Base-by-base conservation (phyloP, 768 basidiomycete species). In the Russula emetica region DNA sequence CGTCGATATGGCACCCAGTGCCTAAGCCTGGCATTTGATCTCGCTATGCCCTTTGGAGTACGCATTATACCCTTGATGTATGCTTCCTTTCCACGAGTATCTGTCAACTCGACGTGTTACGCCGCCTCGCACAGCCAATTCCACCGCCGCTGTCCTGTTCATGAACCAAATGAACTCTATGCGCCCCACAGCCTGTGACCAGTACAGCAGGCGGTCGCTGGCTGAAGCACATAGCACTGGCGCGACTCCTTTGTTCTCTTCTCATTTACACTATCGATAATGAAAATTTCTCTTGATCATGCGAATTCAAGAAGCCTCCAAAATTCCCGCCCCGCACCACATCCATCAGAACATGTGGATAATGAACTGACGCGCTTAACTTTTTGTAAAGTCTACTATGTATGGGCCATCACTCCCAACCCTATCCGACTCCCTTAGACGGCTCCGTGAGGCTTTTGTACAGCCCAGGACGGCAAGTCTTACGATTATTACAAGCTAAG, bases 161-260 rank as follows among this genome's bases (percentile, higher is more conserved):
- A 47, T 49, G 47, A 49, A 50, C 14, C 26, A 34, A 63, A 59
- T 52, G 62, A 58, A 44, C 11, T 49, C 34, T 57, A 40, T 38
- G 62, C 57, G 47, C 32, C 38, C n/a, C 40, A 22, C 11, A 40
- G 40, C 62, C 18, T 50, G 56, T 49, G 55, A 34, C 45, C 26
- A 57, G 20, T 28, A 50, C 49, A 50, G 26, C 44, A 28, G 34
- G 36, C 49, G 20, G 30, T 13, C 8, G 38, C 26, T 36, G 18
- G 57, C 16, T 8, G 32, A 14, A 22, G 34, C 32, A n/a, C 34
- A 49, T 22, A 45, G n/a, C 45, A 22, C 45, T 47, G n/a, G n/a
- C 47, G 36, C 49, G 16, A 30, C 22, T 5, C 50, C 28, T 32
- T 52, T 42, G 2, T 42, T 20, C 28, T 45, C 16, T 5, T 52